Base-by-base conservation (phyloP, 306 rosid genomes). In the Arachis stenosperma region DNA sequence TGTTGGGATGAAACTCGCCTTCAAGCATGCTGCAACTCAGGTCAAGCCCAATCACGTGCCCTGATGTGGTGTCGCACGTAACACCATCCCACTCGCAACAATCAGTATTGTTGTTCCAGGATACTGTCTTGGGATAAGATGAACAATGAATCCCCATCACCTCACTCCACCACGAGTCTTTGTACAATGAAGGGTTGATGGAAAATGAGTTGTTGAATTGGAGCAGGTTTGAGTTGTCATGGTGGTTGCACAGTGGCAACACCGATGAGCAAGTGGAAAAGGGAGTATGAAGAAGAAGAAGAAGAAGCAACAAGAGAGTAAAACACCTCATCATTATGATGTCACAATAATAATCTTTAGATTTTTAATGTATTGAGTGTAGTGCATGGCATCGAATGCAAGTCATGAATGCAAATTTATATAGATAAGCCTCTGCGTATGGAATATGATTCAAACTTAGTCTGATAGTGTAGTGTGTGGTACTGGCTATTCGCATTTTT, bases 81-180 rank as follows among this genome's bases (percentile, higher is more conserved):
- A 72, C 56, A 6, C 78, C 73, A 8, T 65, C 73, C 78, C 77
- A 63, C 8, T 29, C 3, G n/a, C 78, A 78, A 6, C 78, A 71
- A 65, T 64, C 9, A 4, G 15, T 71, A 6, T 29, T 56, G 3
- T 46, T 71, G 10, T 2, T n/a, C 82, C 77, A 78, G 0, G 76
- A 66, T 12, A 17, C 54, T 10, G 10, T 12, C 54, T 11, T 47
- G 15, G 13, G 12, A 5, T 4, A 33, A 33, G 37, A n/a, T n/a
- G n/a, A n/a, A n/a, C n/a, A n/a, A n/a, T n/a, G n/a, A n/a, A n/a
- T n/a, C n/a, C n/a, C n/a, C n/a, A n/a, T n/a, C n/a, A n/a, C n/a
- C n/a, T n/a, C n/a, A n/a, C n/a, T n/a, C n/a, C n/a, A n/a, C n/a
- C n/a, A n/a, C n/a, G n/a, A n/a, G n/a, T n/a, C n/a, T 74, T 63